Conservation (phyloP, 345 rosid species). For the Citrus trifoliata region DNA sequence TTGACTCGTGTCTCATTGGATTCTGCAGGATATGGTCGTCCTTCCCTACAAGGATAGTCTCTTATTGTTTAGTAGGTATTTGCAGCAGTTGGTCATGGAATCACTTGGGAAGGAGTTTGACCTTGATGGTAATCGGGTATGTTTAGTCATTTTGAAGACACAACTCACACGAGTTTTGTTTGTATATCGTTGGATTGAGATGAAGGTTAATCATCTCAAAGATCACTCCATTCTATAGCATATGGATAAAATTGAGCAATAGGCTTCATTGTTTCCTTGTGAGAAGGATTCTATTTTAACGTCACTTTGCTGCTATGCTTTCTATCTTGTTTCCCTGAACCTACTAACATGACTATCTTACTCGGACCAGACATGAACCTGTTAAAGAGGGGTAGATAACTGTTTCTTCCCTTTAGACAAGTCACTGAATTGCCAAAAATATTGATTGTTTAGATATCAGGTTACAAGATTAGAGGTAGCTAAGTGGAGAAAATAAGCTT, state of each 20-base stretch:
- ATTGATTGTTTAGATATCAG: not conserved
- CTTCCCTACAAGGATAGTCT: conserved; percentile 99
- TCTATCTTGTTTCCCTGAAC: not conserved
- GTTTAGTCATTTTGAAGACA: conserved; percentile 21
- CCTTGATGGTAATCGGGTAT: conserved; percentile 87
- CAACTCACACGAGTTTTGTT: not conserved
- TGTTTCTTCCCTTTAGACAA: not conserved
- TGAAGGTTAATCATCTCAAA: conserved; percentile 4
- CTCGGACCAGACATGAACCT: not conserved
- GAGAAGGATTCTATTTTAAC: not conserved
- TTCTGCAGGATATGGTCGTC: conserved; percentile 91
- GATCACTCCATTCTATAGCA: not conserved
- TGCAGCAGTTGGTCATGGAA: conserved; percentile 99
- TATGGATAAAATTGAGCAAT: not conserved
- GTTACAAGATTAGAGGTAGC: not conserved
- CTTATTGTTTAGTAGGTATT: conserved; percentile 83
- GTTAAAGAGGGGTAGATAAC: not conserved
- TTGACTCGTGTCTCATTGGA: conserved; percentile 5
- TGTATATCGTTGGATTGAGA: not conserved
- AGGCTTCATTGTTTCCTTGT: not conserved
- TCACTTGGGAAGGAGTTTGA: conserved; percentile 98
- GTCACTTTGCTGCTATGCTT: not conserved
- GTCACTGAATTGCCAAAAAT: not conserved
- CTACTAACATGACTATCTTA: not conserved
- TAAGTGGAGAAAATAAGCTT: not conserved